A percentile compares a stretch with the other conserved stretches of the same genome.
Conservation (phyloP, 1,284 basidiomycete species). For the Takashimella koratensis region DNA sequence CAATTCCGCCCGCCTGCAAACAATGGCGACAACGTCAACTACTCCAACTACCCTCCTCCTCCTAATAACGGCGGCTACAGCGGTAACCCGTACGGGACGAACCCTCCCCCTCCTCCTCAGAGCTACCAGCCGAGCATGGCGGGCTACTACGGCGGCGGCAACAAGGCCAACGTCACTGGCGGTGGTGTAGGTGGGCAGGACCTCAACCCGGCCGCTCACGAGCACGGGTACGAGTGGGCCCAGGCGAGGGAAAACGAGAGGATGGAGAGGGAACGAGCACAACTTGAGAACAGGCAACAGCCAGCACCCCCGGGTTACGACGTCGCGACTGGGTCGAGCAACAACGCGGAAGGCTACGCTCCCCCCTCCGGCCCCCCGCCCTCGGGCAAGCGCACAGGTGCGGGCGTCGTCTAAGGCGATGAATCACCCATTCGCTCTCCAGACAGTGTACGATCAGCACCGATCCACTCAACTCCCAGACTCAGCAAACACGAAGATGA, state of each 20-base stretch:
- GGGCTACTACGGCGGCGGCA: constrained; percentile 22
- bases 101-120: constrained; percentile 21
- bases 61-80: constrained; percentile 15
- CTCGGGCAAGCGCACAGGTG: background rate
- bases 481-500: too few species aligned
- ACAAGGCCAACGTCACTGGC: constrained; percentile 1
- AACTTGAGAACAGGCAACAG: constrained; percentile 4
- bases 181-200: too few species aligned
- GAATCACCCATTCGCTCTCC: too few species aligned
- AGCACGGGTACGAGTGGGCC: constrained; percentile 35
- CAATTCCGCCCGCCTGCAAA: constrained; percentile 31
- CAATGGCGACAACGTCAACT: constrained; percentile 14
- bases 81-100: constrained; percentile 18
- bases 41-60: constrained; percentile 30
- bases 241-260: constrained; percentile 41
- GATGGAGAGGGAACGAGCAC: constrained; percentile 26
- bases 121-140: constrained; percentile 40
- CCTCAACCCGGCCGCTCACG: background rate
- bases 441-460: too few species aligned
- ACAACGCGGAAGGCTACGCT: background rate
- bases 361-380: background rate
- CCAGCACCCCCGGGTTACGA: constrained; percentile 39
- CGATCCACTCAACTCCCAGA: too few species aligned
- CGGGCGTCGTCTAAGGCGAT: too few species aligned
- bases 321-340: constrained; percentile 15